Percentiles rank a stretch among this genome's conserved stretches.
phyloP scores from a whole-genome alignment of 495 filamentous ascomycete genomes.

The Sporormia fimetaria region DNA sequence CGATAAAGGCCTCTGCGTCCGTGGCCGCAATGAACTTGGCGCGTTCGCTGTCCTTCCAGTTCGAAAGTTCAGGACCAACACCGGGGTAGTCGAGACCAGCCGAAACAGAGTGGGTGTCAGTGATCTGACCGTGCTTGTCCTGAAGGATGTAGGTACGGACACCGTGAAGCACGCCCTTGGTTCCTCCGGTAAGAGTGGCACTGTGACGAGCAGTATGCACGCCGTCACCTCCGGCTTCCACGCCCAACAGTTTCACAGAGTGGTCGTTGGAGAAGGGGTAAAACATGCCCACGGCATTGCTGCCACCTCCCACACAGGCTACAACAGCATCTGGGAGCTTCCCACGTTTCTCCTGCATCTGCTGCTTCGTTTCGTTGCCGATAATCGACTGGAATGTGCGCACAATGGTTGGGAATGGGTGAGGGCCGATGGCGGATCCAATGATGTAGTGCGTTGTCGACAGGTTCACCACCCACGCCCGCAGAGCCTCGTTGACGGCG shows the following conservation, averaged over 20 bases:
- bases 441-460: constrained; percentile 94
- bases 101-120: constrained; percentile 91
- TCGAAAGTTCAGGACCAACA: constrained; percentile 81
- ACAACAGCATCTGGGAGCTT: constrained; percentile 93
- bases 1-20: constrained; percentile 81
- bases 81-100: constrained; percentile 95
- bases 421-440: constrained; percentile 85
- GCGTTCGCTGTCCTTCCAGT: constrained; percentile 80
- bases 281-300: constrained; percentile 90
- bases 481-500: constrained; percentile 86
- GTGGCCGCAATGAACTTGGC: constrained; percentile 87
- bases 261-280: constrained; percentile 83
- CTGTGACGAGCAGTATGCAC: constrained; percentile 78
- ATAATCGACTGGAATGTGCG: constrained; percentile 92
- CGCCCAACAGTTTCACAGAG: constrained; percentile 76
- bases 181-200: constrained; percentile 76
- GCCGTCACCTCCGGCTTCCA: constrained; percentile 94
- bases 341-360: constrained; percentile 67
- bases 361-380: constrained; percentile 80
- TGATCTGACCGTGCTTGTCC: constrained; percentile 82
- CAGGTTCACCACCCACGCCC: constrained; percentile 77
- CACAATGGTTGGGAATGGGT: constrained; percentile 93
- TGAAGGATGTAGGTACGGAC: constrained; percentile 94
- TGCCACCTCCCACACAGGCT: constrained; percentile 89
- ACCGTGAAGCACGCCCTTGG: constrained; percentile 88